These are phyloP conservation scores for Ascochyta clinopodiicola DNA, from an alignment of 2,329 filamentous ascomycete genomes.

Conservation along the genomic window DNA sequence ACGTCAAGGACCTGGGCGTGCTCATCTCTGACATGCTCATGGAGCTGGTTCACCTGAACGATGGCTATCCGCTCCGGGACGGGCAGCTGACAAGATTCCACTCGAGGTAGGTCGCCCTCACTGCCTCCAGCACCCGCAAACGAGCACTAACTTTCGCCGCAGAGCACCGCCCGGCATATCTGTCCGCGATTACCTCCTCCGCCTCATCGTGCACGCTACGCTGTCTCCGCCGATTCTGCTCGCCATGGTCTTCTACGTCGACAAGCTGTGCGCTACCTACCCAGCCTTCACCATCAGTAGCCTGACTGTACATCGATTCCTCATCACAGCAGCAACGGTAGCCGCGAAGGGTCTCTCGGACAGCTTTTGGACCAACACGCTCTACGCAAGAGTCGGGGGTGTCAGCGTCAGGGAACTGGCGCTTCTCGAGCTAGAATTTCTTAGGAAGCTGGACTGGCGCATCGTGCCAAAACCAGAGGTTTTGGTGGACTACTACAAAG, in stretches of 20 bases:
- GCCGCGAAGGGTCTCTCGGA: conserved; percentile 96
- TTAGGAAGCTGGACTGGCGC: conserved; percentile 92
- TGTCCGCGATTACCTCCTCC: conserved; percentile 89
- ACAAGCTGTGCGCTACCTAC: conserved; percentile 89
- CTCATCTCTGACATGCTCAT: conserved; percentile 94
- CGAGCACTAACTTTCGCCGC: conserved; percentile 14
- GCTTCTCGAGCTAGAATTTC: conserved; percentile 88
- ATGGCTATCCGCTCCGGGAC: conserved; percentile 81
- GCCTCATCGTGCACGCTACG: conserved; percentile 91
- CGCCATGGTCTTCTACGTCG: conserved; percentile 99
- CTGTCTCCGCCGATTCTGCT: conserved; percentile 92
- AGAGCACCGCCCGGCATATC: conserved; percentile 87
- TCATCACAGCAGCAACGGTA: conserved; percentile 94
- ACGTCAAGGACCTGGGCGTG: conserved; percentile 84
- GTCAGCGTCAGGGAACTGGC: conserved; percentile 90
- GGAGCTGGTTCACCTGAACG: conserved; percentile 92
- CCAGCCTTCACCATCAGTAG: conserved; percentile 96
- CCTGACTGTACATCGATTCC: conserved; percentile 93
- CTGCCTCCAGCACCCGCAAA: neutral
- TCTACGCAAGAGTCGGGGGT: conserved; percentile 91
- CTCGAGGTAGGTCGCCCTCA: conserved; percentile 69
- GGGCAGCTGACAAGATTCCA: conserved; percentile 93
- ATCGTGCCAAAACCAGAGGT: conserved; percentile 96
- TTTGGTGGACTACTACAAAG: conserved; percentile 89
- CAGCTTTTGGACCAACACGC: conserved; percentile 97